Conservation (phyloP, 331 rosid genomes). For the Quercus tomentella region DNA sequence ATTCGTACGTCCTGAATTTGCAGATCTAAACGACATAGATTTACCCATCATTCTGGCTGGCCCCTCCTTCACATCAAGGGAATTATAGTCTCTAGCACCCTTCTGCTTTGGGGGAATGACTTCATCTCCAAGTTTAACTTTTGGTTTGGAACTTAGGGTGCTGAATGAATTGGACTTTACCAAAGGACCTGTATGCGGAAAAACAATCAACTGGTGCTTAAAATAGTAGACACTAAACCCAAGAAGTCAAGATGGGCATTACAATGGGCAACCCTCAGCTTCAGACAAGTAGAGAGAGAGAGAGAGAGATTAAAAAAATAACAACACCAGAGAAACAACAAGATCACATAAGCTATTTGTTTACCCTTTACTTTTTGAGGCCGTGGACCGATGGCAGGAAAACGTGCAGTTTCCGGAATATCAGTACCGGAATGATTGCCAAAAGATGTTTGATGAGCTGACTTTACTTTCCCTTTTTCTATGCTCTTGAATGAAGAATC, state of each 20-base stretch:
- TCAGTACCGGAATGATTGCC: slow-evolving; percentile 34
- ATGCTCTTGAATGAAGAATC: slow-evolving; percentile 63
- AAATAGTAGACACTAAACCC: slow-evolving; percentile 4
- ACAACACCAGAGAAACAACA: background rate
- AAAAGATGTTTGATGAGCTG: slow-evolving; percentile 35
- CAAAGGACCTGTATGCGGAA: slow-evolving; percentile 48
- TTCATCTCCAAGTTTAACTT: slow-evolving; percentile 64
- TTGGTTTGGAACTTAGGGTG: slow-evolving; percentile 55
- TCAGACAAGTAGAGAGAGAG: background rate
- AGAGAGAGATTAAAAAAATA: background rate
- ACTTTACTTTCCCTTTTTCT: slow-evolving; percentile 59
- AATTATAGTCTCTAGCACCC: slow-evolving; percentile 56
- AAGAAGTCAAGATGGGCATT: slow-evolving; percentile 12
- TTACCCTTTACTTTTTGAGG: slow-evolving; percentile 48
- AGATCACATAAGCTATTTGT: slow-evolving; percentile 13
- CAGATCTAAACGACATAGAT: slow-evolving; percentile 64
- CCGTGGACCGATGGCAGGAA: slow-evolving; percentile 39
- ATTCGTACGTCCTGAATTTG: slow-evolving; percentile 43
- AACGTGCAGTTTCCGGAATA: slow-evolving; percentile 32
- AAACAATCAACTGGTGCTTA: slow-evolving; percentile 9
- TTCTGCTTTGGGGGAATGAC: slow-evolving; percentile 58
- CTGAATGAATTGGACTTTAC: slow-evolving; percentile 75
- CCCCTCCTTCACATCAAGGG: slow-evolving; percentile 49
- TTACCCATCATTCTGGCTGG: slow-evolving; percentile 53
- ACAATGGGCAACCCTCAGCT: slow-evolving; percentile 8